Evolutionary conservation across 2,329 filamentous ascomycete genomes (phyloP).

Genomic region (Arthrinium phaeospermum): DNA sequence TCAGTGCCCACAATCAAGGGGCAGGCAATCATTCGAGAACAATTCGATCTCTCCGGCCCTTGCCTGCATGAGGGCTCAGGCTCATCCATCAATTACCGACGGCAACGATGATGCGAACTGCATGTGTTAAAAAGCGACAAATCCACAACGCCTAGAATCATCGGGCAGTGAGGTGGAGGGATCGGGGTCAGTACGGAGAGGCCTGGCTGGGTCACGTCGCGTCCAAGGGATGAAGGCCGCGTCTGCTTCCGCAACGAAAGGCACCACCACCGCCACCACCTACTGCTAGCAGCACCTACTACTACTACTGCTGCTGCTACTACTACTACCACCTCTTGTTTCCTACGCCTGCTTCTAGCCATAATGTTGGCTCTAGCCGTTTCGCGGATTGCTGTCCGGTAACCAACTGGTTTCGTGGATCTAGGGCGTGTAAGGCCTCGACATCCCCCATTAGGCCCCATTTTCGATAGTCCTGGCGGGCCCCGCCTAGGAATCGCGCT

Average conservation of each 20-base stretch:
- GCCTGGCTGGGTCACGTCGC: background rate
- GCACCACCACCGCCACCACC: background rate
- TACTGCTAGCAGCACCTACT: background rate
- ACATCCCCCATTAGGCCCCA: background rate
- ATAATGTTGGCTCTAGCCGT: background rate
- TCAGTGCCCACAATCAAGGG: slow-evolving; percentile 4
- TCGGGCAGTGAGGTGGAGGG: background rate
- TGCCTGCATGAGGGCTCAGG: background rate
- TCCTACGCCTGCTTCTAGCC: background rate
- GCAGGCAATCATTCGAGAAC: slow-evolving; percentile 18
- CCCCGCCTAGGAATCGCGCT: slow-evolving; percentile 9
- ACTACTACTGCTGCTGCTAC: no score
- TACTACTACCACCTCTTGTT: background rate
- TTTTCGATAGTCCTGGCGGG: background rate
- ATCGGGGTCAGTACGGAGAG: background rate
- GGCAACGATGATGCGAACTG: slow-evolving; percentile 16
- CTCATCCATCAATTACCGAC: slow-evolving; percentile 8
- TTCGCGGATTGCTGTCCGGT: slow-evolving; percentile 8
- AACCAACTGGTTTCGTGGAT: slow-evolving; percentile 4
- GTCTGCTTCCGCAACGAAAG: background rate
- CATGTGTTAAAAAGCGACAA: slow-evolving; percentile 5
- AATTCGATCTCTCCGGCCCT: slow-evolving; percentile 20
- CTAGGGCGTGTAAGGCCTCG: background rate
- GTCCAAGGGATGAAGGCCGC: background rate
- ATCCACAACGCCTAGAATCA: background rate